Conservation (phyloP, 1,139 yeast species). For the Hemisphaericaspora xylanilytica region DNA sequence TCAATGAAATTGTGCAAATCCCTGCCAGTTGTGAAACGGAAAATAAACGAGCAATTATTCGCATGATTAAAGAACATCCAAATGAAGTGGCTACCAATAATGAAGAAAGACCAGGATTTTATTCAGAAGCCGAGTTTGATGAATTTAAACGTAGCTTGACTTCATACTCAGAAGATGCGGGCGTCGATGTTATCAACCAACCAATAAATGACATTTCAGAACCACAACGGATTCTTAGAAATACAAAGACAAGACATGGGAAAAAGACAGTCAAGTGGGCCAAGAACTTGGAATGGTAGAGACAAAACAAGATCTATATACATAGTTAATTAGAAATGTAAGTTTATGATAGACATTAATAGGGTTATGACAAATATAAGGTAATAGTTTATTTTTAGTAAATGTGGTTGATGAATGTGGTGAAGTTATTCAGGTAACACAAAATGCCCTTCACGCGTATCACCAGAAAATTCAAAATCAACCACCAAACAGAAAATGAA, state of each 20-base stretch:
- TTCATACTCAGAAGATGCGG: constrained; percentile 10
- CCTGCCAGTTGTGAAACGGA: constrained; percentile 51
- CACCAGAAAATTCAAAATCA: too few relatives aligned
- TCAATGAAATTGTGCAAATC: constrained; percentile 61
- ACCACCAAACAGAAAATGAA: too few relatives aligned
- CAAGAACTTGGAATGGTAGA: constrained; percentile 48
- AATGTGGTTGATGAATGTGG: too few relatives aligned
- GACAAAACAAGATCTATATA: not conserved
- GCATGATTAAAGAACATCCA: constrained; percentile 36
- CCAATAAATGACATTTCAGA: constrained; percentile 5
- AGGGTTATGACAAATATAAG: too few relatives aligned
- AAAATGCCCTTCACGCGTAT: too few relatives aligned
- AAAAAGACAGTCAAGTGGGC: constrained; percentile 51
- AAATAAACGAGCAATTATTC: constrained; percentile 55
- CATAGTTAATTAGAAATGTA: too few relatives aligned
- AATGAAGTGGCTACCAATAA: constrained; percentile 2
- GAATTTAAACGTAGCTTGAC: constrained; percentile 15
- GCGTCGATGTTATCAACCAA: constrained; percentile 17
- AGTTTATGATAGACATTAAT: too few relatives aligned
- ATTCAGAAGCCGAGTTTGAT: constrained; percentile 29
- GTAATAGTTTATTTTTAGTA: too few relatives aligned
- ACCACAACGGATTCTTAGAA: constrained; percentile 3
- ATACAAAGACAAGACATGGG: constrained; percentile 6
- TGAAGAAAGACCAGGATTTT: constrained; percentile 25
- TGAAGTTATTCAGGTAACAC: too few relatives aligned